These are phyloP conservation scores for Arabidopsis lyrata DNA, from an alignment of 441 rosid genomes.

Conservation along the genomic window DNA sequence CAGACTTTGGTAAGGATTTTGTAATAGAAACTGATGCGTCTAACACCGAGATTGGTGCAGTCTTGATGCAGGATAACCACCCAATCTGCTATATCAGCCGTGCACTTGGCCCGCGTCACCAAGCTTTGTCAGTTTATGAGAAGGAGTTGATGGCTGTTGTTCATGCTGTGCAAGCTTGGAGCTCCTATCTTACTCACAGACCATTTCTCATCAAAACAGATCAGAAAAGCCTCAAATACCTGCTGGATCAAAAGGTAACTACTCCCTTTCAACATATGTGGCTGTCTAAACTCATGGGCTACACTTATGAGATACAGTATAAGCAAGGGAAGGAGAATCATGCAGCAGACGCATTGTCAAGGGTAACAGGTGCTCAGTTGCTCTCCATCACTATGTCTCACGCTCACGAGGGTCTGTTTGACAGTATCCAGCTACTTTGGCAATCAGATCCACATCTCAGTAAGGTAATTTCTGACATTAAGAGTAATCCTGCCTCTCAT, in stretches of 20 bases:
- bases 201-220: background rate
- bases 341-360: background rate
- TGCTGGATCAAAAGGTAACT: background rate
- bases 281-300: background rate
- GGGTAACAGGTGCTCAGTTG: background rate
- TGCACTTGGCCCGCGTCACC: too few relatives aligned
- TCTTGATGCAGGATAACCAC: background rate
- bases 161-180: too few relatives aligned
- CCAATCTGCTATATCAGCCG: background rate
- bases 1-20: background rate
- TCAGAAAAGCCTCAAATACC: background rate
- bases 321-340: background rate
- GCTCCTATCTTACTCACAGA: too few relatives aligned
- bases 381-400: background rate
- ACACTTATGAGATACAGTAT: background rate
- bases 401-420: rapidly evolving
- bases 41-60: background rate
- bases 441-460: rapidly evolving
- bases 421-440: rapidly evolving
- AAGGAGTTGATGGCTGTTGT: too few relatives aligned
- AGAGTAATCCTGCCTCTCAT: rapidly evolving
- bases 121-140: too few relatives aligned
- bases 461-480: rapidly evolving
- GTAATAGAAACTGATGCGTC: background rate
- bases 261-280: background rate